Conservation (phyloP, 2,329 filamentous ascomycete species). For the Pseudonectria foliicola region DNA sequence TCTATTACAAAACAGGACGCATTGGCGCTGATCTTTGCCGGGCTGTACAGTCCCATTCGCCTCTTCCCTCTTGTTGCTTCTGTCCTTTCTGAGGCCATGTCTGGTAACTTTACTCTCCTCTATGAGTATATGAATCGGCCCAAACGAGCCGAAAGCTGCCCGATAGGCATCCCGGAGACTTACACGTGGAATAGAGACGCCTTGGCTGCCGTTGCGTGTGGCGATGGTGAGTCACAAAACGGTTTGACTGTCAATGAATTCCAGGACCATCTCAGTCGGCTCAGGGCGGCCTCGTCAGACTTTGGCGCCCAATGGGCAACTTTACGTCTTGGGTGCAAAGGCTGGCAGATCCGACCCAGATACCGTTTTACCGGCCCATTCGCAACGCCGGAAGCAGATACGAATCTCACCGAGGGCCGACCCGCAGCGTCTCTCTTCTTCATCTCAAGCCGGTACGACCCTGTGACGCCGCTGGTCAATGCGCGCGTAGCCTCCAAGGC, state of each 20-base stretch:
- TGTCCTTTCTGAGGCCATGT: slow-evolving; percentile 11
- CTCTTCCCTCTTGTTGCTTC: slow-evolving; percentile 8
- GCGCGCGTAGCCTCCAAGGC: slow-evolving; percentile 24
- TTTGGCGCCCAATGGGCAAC: slow-evolving; percentile 28
- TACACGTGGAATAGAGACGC: neutral
- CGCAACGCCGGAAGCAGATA: slow-evolving; percentile 17
- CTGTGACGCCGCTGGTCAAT: slow-evolving; percentile 36
- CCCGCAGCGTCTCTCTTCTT: slow-evolving; percentile 38
- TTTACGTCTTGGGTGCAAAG: slow-evolving; percentile 32
- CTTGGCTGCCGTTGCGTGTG: slow-evolving; percentile 24
- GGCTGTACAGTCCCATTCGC: slow-evolving; percentile 25
- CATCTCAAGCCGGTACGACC: slow-evolving; percentile 35
- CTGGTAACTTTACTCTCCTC: slow-evolving; percentile 8
- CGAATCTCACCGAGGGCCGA: slow-evolving; percentile 18
- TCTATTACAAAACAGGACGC: slow-evolving; percentile 28
- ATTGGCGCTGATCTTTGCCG: slow-evolving; percentile 14
- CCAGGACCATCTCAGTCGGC: slow-evolving; percentile 21
- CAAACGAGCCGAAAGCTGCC: neutral
- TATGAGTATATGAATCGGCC: neutral
- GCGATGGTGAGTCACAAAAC: slow-evolving; percentile 25
- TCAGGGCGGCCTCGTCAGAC: slow-evolving; percentile 22
- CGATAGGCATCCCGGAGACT: slow-evolving; percentile 11
- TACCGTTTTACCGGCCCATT: slow-evolving; percentile 35
- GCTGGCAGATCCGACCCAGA: slow-evolving; percentile 30
- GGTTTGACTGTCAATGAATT: slow-evolving; percentile 17